phyloP scores from a whole-genome alignment of 2,329 filamentous ascomycete genomes.

The Fusarium sp. region DNA sequence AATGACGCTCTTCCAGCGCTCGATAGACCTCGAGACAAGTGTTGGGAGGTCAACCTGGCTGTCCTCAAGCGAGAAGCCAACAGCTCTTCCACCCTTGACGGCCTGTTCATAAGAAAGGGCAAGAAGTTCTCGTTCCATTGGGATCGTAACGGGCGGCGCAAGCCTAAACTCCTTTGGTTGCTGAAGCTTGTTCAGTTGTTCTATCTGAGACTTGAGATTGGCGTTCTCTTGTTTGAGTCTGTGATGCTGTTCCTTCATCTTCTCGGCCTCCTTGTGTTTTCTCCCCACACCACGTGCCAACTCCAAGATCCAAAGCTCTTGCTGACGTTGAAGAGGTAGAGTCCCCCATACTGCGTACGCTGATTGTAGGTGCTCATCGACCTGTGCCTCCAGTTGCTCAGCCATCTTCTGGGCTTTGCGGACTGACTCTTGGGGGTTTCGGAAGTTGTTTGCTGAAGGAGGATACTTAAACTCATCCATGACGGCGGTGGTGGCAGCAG shows the following conservation, averaged over 20 bases:
- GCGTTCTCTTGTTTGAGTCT: constrained; percentile 66
- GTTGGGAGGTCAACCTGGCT: constrained; percentile 63
- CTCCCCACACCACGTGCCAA: constrained; percentile 68
- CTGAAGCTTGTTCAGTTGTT: constrained; percentile 67
- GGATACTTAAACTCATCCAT: constrained; percentile 65
- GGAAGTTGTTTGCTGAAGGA: constrained; percentile 52
- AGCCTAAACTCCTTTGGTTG: constrained; percentile 70
- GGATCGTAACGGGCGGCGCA: constrained; percentile 62
- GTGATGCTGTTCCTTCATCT: constrained; percentile 62
- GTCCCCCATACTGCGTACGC: constrained; percentile 81
- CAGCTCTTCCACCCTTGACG: constrained; percentile 51
- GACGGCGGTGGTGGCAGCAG: constrained; percentile 60
- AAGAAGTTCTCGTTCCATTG: constrained; percentile 62
- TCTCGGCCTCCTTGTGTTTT: constrained; percentile 66
- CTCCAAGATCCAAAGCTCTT: constrained; percentile 71
- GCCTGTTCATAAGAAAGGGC: constrained; percentile 60
- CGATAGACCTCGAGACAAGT: constrained; percentile 65
- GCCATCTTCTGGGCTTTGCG: constrained; percentile 63
- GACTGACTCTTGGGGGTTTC: constrained; percentile 59
- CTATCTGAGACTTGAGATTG: constrained; percentile 68
- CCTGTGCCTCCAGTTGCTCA: constrained; percentile 72
- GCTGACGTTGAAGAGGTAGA: constrained; percentile 66
- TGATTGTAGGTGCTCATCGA: constrained; percentile 79
- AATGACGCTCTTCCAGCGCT: constrained; percentile 71
- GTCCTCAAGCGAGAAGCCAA: constrained; percentile 64